Conservation (phyloP, 2,329 filamentous ascomycete species). For the Akanthomyces dipterigenus region DNA sequence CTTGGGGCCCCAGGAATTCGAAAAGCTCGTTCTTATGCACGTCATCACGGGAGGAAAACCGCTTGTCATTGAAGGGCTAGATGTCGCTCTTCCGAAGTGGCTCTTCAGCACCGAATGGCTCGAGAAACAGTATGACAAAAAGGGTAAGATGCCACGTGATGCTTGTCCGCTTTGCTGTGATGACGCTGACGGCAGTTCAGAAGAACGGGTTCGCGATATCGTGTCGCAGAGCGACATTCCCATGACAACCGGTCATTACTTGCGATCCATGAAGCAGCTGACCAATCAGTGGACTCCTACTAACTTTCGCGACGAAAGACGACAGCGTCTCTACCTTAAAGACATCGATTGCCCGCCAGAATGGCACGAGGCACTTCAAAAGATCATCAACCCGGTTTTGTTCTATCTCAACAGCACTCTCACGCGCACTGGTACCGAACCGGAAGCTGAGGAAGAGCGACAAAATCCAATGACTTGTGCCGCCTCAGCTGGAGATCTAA, state of each 20-base stretch:
- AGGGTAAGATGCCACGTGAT: constrained; percentile 48
- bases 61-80: constrained; percentile 84
- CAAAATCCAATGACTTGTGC: constrained; percentile 49
- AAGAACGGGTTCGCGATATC: constrained; percentile 80
- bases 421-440: constrained; percentile 26
- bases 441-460: constrained; percentile 28
- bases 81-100: constrained; percentile 64
- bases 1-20: constrained; percentile 72
- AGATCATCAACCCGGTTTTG: constrained; percentile 70
- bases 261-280: constrained; percentile 78
- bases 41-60: constrained; percentile 82
- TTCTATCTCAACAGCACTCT: constrained; percentile 87
- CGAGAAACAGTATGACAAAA: constrained; percentile 68
- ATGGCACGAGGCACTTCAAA: constrained; percentile 75
- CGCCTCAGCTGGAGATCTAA: constrained; percentile 78
- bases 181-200: constrained; percentile 36
- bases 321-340: constrained; percentile 89
- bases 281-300: constrained; percentile 71
- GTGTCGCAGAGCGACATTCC: constrained; percentile 65
- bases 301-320: constrained; percentile 70
- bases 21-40: constrained; percentile 75
- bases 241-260: constrained; percentile 83
- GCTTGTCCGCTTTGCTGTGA: background rate
- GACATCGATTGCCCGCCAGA: constrained; percentile 90
- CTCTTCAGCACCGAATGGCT: constrained; percentile 81